phyloP scores from a whole-genome alignment of 805 yeast species.

The Wickerhamiella allomyrinae region DNA sequence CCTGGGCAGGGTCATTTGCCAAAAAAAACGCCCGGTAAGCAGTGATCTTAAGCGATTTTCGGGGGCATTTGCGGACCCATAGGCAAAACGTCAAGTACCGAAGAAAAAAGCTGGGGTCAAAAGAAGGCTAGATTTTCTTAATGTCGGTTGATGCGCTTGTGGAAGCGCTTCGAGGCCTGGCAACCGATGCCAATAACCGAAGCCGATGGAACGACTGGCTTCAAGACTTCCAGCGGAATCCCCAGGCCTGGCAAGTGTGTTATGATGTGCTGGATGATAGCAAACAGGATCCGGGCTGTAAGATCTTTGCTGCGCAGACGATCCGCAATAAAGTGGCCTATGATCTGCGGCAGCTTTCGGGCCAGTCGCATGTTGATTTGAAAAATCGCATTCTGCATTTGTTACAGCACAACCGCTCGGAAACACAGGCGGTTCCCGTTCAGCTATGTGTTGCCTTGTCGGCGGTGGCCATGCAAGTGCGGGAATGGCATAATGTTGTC shows the following conservation, averaged over 20 bases:
- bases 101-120: too few relatives aligned
- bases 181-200: constrained; percentile 14
- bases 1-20: too few relatives aligned
- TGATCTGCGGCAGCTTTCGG: constrained; percentile 68
- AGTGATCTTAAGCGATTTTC: too few relatives aligned
- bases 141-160: constrained; percentile 27
- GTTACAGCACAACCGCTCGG: constrained; percentile 31
- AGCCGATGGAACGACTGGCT: constrained; percentile 39
- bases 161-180: constrained; percentile 18
- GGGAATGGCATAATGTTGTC: constrained; percentile 59
- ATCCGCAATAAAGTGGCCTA: constrained; percentile 70
- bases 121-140: too few relatives aligned
- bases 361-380: constrained; percentile 39
- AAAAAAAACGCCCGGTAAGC: too few relatives aligned
- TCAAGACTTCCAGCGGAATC: constrained; percentile 62
- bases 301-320: constrained; percentile 84
- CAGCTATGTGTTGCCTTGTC: constrained; percentile 76
- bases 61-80: too few relatives aligned
- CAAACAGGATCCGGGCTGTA: constrained; percentile 32
- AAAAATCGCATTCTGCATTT: constrained; percentile 53
- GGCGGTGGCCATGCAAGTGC: constrained; percentile 63
- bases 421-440: constrained; percentile 39
- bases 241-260: constrained; percentile 59
- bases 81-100: too few relatives aligned
- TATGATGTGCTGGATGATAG: constrained; percentile 36